Evolutionary conservation across 495 filamentous ascomycete genomes (phyloP).

Genomic region (Sordaria brevicollis): DNA sequence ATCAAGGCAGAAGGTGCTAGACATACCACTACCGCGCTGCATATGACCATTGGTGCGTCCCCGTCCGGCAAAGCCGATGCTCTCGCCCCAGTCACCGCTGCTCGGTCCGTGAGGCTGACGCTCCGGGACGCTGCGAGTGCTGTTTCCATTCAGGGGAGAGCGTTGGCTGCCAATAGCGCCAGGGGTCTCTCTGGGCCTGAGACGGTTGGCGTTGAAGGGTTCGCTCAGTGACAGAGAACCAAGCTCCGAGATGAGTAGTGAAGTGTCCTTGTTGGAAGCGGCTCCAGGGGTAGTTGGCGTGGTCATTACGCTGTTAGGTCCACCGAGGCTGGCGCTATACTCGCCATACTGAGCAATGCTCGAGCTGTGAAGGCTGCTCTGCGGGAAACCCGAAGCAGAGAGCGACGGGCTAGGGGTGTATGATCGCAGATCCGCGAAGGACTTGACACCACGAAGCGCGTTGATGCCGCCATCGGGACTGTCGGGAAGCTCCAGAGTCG

Average conservation of each 20-base stretch:
- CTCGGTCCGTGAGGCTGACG: slow-evolving; percentile 75
- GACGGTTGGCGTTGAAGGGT: slow-evolving; percentile 44
- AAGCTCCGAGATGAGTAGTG: slow-evolving; percentile 45
- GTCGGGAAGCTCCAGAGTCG: slow-evolving; percentile 72
- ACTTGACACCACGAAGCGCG: slow-evolving; percentile 81
- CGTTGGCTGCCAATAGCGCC: slow-evolving; percentile 85
- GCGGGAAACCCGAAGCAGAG: slow-evolving; percentile 51
- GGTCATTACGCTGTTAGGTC: slow-evolving; percentile 29
- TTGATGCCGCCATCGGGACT: slow-evolving; percentile 54
- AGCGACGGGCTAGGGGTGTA: slow-evolving; percentile 90
- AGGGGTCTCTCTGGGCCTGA: slow-evolving; percentile 34
- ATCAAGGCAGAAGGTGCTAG: background rate
- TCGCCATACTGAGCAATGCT: slow-evolving; percentile 49
- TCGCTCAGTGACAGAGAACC: slow-evolving; percentile 55
- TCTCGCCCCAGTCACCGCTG: slow-evolving; percentile 56
- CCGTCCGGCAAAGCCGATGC: slow-evolving; percentile 55
- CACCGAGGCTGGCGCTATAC: slow-evolving; percentile 23
- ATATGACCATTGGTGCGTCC: slow-evolving; percentile 72
- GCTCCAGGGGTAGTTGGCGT: slow-evolving; percentile 38
- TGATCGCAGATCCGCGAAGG: slow-evolving; percentile 88
- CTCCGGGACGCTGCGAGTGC: slow-evolving; percentile 59
- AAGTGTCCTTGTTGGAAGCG: slow-evolving; percentile 49
- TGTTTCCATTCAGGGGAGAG: slow-evolving; percentile 53
- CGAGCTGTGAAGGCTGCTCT: slow-evolving; percentile 36
- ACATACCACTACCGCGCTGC: slow-evolving; percentile 62